These are phyloP conservation scores for Fusarium torreyae DNA, from an alignment of 2,329 filamentous ascomycete species.

Conservation along the genomic window DNA sequence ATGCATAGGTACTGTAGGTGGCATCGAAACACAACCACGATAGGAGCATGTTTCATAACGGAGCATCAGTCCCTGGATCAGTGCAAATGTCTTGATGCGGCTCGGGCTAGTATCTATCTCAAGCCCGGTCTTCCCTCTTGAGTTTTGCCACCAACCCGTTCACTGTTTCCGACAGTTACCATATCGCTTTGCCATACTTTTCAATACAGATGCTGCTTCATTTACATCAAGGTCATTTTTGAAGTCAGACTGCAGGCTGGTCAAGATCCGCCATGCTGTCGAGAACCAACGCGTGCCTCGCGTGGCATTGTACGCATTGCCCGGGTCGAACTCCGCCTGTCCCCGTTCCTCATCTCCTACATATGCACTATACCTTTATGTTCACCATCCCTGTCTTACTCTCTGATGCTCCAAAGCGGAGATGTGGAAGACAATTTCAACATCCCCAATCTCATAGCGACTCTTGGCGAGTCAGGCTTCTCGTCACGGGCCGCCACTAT, in stretches of 20 bases:
- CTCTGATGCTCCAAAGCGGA: slow-evolving; percentile 11
- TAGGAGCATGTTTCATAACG: slow-evolving; percentile 14
- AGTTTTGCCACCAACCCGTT: neutral
- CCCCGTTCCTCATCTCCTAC: slow-evolving; percentile 18
- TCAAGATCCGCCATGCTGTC: slow-evolving; percentile 5
- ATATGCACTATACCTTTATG: slow-evolving; percentile 18
- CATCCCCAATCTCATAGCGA: slow-evolving; percentile 11
- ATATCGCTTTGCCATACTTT: neutral
- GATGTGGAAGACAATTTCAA: slow-evolving; percentile 8
- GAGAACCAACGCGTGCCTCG: neutral
- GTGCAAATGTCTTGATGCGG: slow-evolving; percentile 15
- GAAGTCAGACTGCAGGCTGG: neutral
- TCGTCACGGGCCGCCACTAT: slow-evolving; percentile 37
- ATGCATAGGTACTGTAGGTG: neutral
- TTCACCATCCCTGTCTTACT: slow-evolving; percentile 28
- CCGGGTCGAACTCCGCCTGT: slow-evolving; percentile 20
- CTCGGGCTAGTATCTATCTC: slow-evolving; percentile 9
- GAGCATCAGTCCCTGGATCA: slow-evolving; percentile 30
- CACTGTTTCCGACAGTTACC: neutral
- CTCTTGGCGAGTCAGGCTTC: slow-evolving; percentile 27
- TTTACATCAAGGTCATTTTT: neutral
- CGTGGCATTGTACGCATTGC: slow-evolving; percentile 6
- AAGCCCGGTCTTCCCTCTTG: neutral
- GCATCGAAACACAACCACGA: slow-evolving; percentile 3
- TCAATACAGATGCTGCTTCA: neutral